phyloP scores from a whole-genome alignment of 1,139 yeast species.

The Zygoascus sp. region DNA sequence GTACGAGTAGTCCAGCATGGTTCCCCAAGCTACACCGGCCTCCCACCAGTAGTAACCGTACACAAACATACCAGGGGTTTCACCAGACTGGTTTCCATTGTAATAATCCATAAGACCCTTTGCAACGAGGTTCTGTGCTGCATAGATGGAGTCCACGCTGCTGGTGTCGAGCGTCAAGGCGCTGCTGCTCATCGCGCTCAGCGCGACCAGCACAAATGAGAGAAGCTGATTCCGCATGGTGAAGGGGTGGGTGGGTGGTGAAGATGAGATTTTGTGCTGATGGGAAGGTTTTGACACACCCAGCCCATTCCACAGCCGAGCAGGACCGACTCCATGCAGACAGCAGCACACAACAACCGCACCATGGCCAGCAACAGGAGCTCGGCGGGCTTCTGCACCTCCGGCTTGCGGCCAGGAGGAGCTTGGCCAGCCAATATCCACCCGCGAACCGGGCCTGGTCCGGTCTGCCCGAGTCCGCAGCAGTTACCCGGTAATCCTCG shows the following conservation, averaged over 20 bases:
- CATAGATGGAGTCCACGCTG: conserved; percentile 30
- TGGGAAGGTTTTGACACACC: neutral
- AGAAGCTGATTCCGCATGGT: neutral
- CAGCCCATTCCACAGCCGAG: conserved; percentile 4
- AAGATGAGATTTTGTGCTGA: neutral
- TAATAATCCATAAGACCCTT: conserved; percentile 70
- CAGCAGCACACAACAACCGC: too few species aligned
- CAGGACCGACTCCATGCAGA: too few species aligned
- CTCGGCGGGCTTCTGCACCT: too few species aligned
- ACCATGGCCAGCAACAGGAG: too few species aligned
- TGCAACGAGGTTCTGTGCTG: conserved; percentile 54
- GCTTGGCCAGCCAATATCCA: too few species aligned
- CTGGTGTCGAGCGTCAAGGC: conserved; percentile 9
- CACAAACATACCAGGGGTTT: conserved; percentile 70
- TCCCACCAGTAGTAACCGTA: conserved; percentile 92
- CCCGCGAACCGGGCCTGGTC: neutral
- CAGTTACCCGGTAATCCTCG: conserved; percentile 3
- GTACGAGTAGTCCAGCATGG: conserved; percentile 62
- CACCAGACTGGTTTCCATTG: conserved; percentile 48
- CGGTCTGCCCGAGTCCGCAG: neutral
- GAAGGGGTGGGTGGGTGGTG: neutral
- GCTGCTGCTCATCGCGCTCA: neutral
- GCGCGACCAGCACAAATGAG: conserved; percentile 4
- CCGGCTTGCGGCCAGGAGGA: too few species aligned
- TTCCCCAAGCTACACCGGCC: conserved; percentile 86